Evolutionary conservation across 495 filamentous ascomycete genomes (phyloP), one percentile per base, ranked within the genome.

Genomic region (Penicillium taxi): DNA sequence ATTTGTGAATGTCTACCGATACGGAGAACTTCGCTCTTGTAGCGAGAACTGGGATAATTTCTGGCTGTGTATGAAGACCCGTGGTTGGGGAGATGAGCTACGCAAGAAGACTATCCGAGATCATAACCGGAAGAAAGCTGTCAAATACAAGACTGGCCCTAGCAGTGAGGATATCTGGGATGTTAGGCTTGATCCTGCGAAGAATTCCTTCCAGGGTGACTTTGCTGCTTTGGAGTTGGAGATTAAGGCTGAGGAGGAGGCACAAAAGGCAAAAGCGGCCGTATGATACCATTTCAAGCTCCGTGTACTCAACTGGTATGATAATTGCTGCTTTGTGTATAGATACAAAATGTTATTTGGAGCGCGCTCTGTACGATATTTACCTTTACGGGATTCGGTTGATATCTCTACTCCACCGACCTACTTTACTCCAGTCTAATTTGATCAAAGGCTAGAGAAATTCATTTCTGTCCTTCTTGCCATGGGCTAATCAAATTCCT

Each of bases 151-250:
- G 67, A 69, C 64, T 16, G 79, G 74, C 6, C 72, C 74, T n/a
- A 90, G 80, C 49, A 94, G 86, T 66, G 84, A 94, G 68, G 86
- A 95, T 73, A 72, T 98, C 25, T 96, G 93, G 93, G 74, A 82
- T 63, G 60, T 75, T 41, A 74, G 91, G 48, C 49, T 47, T 17
- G 58, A 65, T 27, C 58, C 56, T 12, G 62, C 78, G 9, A 61
- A 55, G 20, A 58, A 60, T 37, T 69, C 78, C 2, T 75, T 78
- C 42, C 47, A 70, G 42, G 71, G 67, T 43, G 80, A 84, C 49
- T 73, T 73, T 48, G 78, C 76, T 58, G 77, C 68, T 42, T 52
- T 73, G 35, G 61, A 69, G 48, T 40, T 41, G 41, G 72, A 81
- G 50, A 69, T 72, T 30, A 63, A 74, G 61, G 55, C 53, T 9